These are phyloP conservation scores for Striga asiatica DNA, from an alignment of 257 asterid genomes.

Conservation along the genomic window DNA sequence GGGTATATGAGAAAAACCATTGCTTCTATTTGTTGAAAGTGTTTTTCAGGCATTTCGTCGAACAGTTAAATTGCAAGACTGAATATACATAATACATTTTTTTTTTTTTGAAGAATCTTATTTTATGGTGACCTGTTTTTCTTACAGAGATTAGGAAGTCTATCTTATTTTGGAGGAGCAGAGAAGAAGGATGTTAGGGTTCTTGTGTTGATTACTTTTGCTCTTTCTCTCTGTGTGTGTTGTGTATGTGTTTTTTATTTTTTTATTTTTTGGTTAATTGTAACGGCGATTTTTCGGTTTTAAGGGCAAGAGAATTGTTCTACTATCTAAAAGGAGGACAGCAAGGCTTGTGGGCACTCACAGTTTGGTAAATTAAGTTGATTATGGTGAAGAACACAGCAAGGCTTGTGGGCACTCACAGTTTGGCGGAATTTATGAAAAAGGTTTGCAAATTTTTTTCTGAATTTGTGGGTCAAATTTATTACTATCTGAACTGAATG, in stretches of 20 bases:
- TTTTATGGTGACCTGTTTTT: too few species aligned
- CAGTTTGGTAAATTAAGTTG: conserved; percentile 64
- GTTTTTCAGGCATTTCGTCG: background rate
- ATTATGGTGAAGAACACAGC: conserved; percentile 98
- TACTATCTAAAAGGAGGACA: conserved; percentile 95
- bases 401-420: conserved; percentile 78
- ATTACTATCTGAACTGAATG: too few species aligned
- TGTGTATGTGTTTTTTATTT: conserved; percentile 28
- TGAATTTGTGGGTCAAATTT: background rate
- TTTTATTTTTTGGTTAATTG: background rate
- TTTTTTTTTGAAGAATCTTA: background rate
- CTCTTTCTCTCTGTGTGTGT: conserved; percentile 71
- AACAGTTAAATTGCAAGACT: background rate
- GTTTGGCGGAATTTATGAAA: conserved; percentile 60
- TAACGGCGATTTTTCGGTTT: conserved; percentile 14
- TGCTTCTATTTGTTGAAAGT: background rate
- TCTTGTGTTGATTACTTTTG: conserved; percentile 95
- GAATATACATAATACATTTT: conserved; percentile 60
- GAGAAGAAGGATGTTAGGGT: conserved; percentile 96
- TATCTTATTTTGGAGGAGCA: conserved; percentile 94
- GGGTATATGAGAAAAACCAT: conserved; percentile 46
- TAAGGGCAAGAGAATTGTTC: conserved; percentile 92
- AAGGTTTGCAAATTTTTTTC: conserved; percentile 27
- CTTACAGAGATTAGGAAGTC: conserved; percentile 73
- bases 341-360: conserved; percentile 81